Evolutionary conservation across 306 rosid species (phyloP), one percentile per base, ranked within the genome.

Genomic region (Castanea sativa): DNA sequence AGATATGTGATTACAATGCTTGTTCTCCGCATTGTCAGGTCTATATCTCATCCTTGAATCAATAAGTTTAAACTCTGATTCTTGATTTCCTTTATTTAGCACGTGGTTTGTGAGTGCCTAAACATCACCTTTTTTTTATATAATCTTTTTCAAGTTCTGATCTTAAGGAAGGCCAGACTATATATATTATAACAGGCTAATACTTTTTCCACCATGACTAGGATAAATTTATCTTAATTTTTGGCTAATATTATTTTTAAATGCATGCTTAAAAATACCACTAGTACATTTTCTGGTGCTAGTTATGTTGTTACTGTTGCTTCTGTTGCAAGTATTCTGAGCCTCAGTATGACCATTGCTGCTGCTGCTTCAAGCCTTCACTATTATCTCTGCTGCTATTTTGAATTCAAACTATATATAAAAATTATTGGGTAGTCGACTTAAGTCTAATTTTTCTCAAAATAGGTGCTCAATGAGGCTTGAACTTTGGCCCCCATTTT

Each of bases 1-100:
- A 77, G 73, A 73, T 81, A 73, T 75, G 84, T 78, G 74, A 86
- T 13, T 33, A 27, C n/a, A 27, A 79, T 51, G 9, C 81, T 79
- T 85, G 85, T 71, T 75, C 91, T 25, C 61, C 2, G 72, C 12
- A 41, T 73, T 85, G 81, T 79, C 89, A 90, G 94, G 94, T 88
- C 61, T 69, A 33, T 29, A 73, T 32, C 76, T 56, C 23, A 13
- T 59, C 51, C 18, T 55, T 12, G n/a, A 55, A 18, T 38, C 27
- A 32, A 64, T 29, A 64, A 29, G 45, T 8, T 16, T 64, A 30
- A 30, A 32, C 21, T 64, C 19, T 16, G 18, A n/a, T 64, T 64
- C 16, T 30, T 64, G 21, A 18, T 13, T 64, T 30, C n/a, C 29
- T 61, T 61, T 13, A 1, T 59, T 60, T 21, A 25, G 27, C 33